Base-by-base conservation (phyloP, 345 rosid genomes). In the Corchorus olitorius region DNA sequence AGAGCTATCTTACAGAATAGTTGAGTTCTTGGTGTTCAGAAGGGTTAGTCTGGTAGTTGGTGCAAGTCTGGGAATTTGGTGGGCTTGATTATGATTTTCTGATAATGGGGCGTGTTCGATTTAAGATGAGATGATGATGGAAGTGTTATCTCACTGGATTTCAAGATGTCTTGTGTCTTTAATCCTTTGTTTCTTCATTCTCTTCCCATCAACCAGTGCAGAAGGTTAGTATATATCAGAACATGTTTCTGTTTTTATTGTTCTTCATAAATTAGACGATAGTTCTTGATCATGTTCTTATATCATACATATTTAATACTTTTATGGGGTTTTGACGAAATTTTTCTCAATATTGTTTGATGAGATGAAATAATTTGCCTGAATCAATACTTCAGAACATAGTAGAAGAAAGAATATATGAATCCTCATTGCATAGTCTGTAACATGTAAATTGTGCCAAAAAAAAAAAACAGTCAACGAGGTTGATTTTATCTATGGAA, bases 91-190 rank as follows among this genome's bases (percentile, higher is more conserved):
- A 70, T 70, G 73, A 34, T 50, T 70, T 52, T 39, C 43, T 70
- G 60, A 50, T 70, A 20, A 67, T 70, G 73, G 73, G 61, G 4
- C 27, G 60, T 34, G 12, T 14, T 68, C 72, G 13, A 48, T 68
- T 68, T 68, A 68, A 48, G 72, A 68, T 68, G 72, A 46, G 35
- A 45, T 70, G 73, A 68, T 66, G 71, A 68, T 33, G 60, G 45
- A 70, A 70, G 61, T 9, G 16, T 53, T 70, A 16, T 16, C 35
- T 52, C 35, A 6, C 33, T 34, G 61, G 73, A 52, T 52, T 27
- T 70, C 16, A 70, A 70, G 60, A 70, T 2, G 16, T 70, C 4
- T 17, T 70, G 55, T 17, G 73, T 70, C 52, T 34, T 34, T 35
- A 4, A 52, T 70, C 60, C 15, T 70, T 52, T 67, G 39, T 52